Base-by-base conservation (phyloP, 768 basidiomycete species). In the Lenzites betulinus region DNA sequence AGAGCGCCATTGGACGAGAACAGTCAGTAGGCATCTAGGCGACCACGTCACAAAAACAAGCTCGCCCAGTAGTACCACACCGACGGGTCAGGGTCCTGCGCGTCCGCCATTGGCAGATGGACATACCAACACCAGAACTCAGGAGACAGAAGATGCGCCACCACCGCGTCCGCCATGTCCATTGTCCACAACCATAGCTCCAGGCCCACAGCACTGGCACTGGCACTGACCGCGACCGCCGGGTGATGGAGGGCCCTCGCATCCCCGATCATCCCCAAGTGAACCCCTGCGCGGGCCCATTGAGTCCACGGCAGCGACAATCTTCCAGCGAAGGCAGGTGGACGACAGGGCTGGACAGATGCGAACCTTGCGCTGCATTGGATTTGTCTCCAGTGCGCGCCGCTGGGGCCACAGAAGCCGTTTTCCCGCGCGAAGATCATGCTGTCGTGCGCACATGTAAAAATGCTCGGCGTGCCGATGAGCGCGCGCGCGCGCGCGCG, bases 61-160 rank as follows among this genome's bases (percentile, higher is more conserved):
- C 30, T 33, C 30, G 30, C 11, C 30, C 41, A 6, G 5, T 13
- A 16, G 41, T 18, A 12, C 42, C 42, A 7, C 42, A 20, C 42
- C 42, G 22, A 7, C 20, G 54, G 54, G 44, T 26, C 54, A 55
- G 54, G 54, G 54, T 25, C 35, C n/a, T 18, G 42, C 42, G 11
- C 4, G 30, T 33, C 6, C 30, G 30, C 4, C 30, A 18, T 8
- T 48, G 47, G 26, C 47, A 48, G 13, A 48, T 25, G 47, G 47
- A 47, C 53, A 55, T 33, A 11, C 30, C 30, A 33, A 55, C 11
- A 11, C 30, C 30, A 33, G 30, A 5, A 11, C 30, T 33, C 30
- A n/a, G n/a, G n/a, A n/a, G 30, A 4, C 30, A 33, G 30, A 33
- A 33, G 54, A 47, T 55, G 44, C 54, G 54, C 54, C 54, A 55